A percentile compares a stretch with the other conserved stretches of the same genome.
Conservation (phyloP, 2,329 filamentous ascomycete genomes). For the Aureobasidium subglaciale region DNA sequence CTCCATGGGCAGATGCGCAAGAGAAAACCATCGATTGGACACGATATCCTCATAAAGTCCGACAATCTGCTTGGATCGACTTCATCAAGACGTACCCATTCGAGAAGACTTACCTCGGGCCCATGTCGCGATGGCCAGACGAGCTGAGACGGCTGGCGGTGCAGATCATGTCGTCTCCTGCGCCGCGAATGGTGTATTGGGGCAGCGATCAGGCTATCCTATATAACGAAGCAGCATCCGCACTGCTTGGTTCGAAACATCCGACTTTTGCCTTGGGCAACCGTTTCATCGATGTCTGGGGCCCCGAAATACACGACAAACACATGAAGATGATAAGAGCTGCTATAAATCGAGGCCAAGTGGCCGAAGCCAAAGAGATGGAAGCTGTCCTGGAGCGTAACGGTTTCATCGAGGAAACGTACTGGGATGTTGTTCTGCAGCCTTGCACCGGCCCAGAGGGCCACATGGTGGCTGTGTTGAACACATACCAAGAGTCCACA, state of each 20-base stretch:
- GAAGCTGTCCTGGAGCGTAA: conserved; percentile 11
- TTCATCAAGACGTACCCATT: conserved; percentile 26
- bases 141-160: conserved; percentile 22
- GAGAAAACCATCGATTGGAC: conserved; percentile 10
- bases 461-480: conserved; percentile 11
- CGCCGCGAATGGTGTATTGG: conserved; percentile 25
- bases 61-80: conserved; percentile 1
- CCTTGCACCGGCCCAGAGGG: conserved; percentile 22
- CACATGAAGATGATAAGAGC: conserved; percentile 11
- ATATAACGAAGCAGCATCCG: conserved; percentile 31
- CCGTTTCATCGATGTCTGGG: conserved; percentile 18
- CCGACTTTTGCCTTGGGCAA: conserved; percentile 15
- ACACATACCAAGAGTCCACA: conserved; percentile 17
- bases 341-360: background rate
- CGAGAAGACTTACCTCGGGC: conserved; percentile 24
- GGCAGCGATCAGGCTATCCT: conserved; percentile 29
- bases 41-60: background rate
- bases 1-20: background rate
- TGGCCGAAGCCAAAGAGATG: background rate
- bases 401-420: conserved; percentile 26
- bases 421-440: conserved; percentile 24
- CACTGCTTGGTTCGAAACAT: conserved; percentile 27
- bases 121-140: conserved; percentile 24
- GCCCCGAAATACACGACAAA: conserved; percentile 3
- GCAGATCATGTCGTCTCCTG: conserved; percentile 25